Percentiles rank a stretch among this genome's conserved stretches.
phyloP scores from a whole-genome alignment of 1,284 basidiomycete species.

The Ustilago lituana region DNA sequence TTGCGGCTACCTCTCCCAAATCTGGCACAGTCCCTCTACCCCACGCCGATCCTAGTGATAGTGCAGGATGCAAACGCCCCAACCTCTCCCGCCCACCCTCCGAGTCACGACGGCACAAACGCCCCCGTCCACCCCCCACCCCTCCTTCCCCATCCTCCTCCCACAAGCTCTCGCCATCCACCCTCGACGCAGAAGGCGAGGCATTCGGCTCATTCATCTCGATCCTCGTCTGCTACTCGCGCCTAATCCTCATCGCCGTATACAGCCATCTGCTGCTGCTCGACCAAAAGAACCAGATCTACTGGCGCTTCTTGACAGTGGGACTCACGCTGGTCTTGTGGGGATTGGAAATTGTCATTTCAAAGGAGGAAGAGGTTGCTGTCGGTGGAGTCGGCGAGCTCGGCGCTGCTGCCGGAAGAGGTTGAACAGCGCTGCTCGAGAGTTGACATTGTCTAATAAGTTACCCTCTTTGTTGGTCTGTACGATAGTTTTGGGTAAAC shows the following conservation, averaged over 20 bases:
- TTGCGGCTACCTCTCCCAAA: no score
- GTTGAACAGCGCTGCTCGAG: no score
- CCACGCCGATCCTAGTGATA: background rate
- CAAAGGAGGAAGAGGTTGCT: conserved; percentile 40
- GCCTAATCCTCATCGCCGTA: conserved; percentile 63
- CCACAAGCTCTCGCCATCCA: background rate
- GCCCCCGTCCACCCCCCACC: conserved; percentile 12
- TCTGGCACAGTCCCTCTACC: background rate
- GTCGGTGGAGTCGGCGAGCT: conserved; percentile 34
- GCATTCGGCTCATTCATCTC: conserved; percentile 41
- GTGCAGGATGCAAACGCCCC: conserved; percentile 11
- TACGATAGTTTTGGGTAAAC: no score
- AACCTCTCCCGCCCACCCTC: conserved; percentile 37
- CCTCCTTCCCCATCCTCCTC: conserved; percentile 2
- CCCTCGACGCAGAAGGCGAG: conserved; percentile 1
- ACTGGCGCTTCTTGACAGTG: conserved; percentile 65
- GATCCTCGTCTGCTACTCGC: conserved; percentile 59
- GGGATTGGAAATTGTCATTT: conserved; percentile 61
- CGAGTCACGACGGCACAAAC: conserved; percentile 28
- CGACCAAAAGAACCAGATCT: conserved; percentile 64
- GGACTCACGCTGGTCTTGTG: conserved; percentile 60
- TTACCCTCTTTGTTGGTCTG: no score
- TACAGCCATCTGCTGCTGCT: conserved; percentile 64
- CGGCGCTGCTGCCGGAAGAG: conserved; percentile 21
- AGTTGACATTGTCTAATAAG: no score